Base-by-base conservation (phyloP, 805 yeast species). In the Wilhelminamyces savonicus region DNA sequence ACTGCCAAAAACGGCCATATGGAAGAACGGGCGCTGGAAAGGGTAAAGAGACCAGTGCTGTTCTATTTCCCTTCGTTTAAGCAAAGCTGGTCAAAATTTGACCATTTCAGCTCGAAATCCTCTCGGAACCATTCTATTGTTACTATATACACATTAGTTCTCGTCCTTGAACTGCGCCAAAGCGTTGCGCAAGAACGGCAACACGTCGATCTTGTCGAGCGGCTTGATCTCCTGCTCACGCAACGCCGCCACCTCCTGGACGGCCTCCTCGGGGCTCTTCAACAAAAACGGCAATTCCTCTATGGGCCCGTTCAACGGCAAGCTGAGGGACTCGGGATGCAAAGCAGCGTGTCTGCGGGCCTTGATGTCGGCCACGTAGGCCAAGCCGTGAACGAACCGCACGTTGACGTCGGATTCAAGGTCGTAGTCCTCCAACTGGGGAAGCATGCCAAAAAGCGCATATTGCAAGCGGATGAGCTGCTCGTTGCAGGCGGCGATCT, bases 361-460 rank as follows among this genome's bases (percentile, higher is more conserved):
- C 59, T 84, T 84, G 52, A 86, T 58, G 45, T 74, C 66, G 16
- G 94, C 85, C 23, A 85, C 72, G 41, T 59, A 74, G 42, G 74
- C 64, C 24, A 88, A 63, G 15, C 96, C 96, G 31, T 72, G 62
- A 29, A 82, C 81, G 23, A 62, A 59, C 32, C 51, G 56, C 16
- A 44, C 59, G 34, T 56, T 52, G 34, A 67, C 62, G 46, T 81
- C 82, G 10, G 78, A 76, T 12, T 58, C 52, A 41, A 78, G 70
- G 31, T 75, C 75, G 32, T 71, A 52, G 26, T 59, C 78, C 27
- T 76, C 66, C 32, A 73, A 62, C 31, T 74, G 76, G 17, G 83
- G 85, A 36, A 77, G 76, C 32, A 87, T 82, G n/a, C 96, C 96
- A 49, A 78, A 88, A 17, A 86, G 54, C 0, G 94, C 88, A 43